Evolutionary conservation across 805 yeast species (phyloP).

Genomic region (Kuraishia ogatae): DNA sequence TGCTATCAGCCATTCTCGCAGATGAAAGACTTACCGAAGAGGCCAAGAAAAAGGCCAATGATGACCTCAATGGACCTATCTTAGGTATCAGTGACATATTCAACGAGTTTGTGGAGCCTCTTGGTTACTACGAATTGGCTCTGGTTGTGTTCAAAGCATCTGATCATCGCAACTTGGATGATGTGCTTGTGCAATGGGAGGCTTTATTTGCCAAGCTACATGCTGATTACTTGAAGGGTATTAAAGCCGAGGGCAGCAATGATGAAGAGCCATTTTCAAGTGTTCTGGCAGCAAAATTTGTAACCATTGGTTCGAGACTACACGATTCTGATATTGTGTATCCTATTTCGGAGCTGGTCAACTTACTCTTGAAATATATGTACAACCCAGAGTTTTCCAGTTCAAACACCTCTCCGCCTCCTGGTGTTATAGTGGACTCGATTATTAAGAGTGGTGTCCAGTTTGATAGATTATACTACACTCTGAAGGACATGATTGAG

Average conservation of each 20-base stretch:
- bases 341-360: conserved; percentile 65
- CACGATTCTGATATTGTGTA: conserved; percentile 68
- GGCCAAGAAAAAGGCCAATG: conserved; percentile 41
- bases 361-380: conserved; percentile 52
- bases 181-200: conserved; percentile 75
- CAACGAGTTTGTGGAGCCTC: conserved; percentile 80
- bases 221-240: conserved; percentile 18
- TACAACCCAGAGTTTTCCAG: conserved; percentile 16
- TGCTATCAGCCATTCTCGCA: conserved; percentile 36
- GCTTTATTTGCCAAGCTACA: conserved; percentile 49
- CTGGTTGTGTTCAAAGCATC: conserved; percentile 72
- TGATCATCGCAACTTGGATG: conserved; percentile 79
- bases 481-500: conserved; percentile 53
- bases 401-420: conserved; percentile 9
- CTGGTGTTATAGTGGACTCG: conserved; percentile 52
- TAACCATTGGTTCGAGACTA: conserved; percentile 48
- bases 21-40: conserved; percentile 42
- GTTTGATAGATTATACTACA: conserved; percentile 56
- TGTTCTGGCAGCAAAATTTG: conserved; percentile 28
- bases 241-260: conserved; percentile 9
- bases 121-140: conserved; percentile 80
- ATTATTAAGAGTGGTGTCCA: conserved; percentile 58
- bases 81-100: conserved; percentile 69
- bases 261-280: conserved; percentile 29
- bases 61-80: conserved; percentile 53